Evolutionary conservation across 345 rosid species (phyloP).

Genomic region (Arabidopsis suecica): DNA sequence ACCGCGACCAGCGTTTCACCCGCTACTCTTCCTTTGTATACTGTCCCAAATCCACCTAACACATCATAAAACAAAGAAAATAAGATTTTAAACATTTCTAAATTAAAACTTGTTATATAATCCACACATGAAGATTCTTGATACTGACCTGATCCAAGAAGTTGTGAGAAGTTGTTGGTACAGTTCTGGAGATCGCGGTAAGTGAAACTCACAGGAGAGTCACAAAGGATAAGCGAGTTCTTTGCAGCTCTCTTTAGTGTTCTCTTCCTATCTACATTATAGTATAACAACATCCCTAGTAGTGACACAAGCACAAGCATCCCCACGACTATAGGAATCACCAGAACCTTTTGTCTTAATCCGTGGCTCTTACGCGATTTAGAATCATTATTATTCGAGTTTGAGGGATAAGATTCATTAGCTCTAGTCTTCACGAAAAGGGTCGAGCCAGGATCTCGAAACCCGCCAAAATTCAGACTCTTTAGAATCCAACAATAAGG

Average conservation of each 20-base stretch:
- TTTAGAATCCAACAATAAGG: conserved; percentile 89
- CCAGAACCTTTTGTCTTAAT: conserved; percentile 53
- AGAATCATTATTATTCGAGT: conserved; percentile 25
- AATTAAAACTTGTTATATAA: not conserved
- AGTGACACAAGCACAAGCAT: conserved; percentile 66
- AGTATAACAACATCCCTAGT: conserved; percentile 69
- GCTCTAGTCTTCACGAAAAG: conserved; percentile 70
- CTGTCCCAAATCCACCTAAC: conserved; percentile 83
- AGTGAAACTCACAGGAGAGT: conserved; percentile 72
- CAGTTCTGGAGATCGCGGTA: conserved; percentile 73
- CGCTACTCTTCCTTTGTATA: conserved; percentile 65
- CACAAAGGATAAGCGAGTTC: conserved; percentile 58
- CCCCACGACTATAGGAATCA: conserved; percentile 65
- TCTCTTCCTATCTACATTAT: conserved; percentile 64
- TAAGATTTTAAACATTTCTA: not conserved
- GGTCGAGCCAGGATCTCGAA: conserved; percentile 75
- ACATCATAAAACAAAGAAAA: not conserved
- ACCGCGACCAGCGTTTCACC: conserved; percentile 61
- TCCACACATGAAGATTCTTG: not conserved
- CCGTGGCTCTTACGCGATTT: conserved; percentile 29
- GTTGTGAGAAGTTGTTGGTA: conserved; percentile 67
- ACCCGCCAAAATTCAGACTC: conserved; percentile 80
- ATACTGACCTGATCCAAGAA: conserved; percentile 78
- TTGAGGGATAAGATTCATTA: conserved; percentile 48
- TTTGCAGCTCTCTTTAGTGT: conserved; percentile 58